These are phyloP conservation scores for Brassica rapa DNA, from an alignment of 345 rosid species.

Conservation along the genomic window DNA sequence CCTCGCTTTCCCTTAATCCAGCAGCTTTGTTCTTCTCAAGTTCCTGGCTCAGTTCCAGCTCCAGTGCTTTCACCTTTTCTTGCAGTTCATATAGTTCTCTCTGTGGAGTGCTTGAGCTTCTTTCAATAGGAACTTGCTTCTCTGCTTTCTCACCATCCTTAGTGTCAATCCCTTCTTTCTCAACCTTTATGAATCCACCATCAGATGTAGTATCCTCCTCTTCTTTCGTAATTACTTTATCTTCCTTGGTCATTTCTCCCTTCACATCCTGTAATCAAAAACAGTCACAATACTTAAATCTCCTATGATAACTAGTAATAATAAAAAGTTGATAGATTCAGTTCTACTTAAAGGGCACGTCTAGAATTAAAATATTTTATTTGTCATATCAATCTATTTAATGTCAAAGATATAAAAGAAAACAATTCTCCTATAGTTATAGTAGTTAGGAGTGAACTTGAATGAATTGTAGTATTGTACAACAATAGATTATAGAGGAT, in stretches of 20 bases:
- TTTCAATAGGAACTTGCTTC: slow-evolving; percentile 34
- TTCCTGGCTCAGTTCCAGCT: slow-evolving; percentile 56
- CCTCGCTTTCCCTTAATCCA: slow-evolving; percentile 56
- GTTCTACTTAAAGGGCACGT: not conserved
- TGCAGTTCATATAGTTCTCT: slow-evolving; percentile 66
- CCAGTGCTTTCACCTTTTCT: slow-evolving; percentile 70
- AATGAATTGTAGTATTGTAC: not conserved
- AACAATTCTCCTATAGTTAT: not conserved
- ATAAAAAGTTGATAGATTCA: not conserved
- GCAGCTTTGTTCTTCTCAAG: slow-evolving; percentile 54
- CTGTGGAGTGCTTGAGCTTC: slow-evolving; percentile 51
- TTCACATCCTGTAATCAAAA: slow-evolving; percentile 48
- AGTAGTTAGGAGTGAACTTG: not conserved
- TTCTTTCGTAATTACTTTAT: slow-evolving; percentile 58
- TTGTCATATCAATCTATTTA: not conserved
- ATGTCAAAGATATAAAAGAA: not conserved
- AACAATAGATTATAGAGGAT: too few species aligned
- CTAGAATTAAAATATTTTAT: not conserved
- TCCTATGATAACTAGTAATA: not conserved
- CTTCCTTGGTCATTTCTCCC: slow-evolving; percentile 44
- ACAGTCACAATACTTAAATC: slow-evolving; percentile 15
- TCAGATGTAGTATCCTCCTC: slow-evolving; percentile 71
- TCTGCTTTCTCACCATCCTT: slow-evolving; percentile 34
- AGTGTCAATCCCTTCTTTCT: slow-evolving; percentile 60
- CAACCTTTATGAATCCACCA: slow-evolving; percentile 87